phyloP scores from a whole-genome alignment of 495 filamentous ascomycete genomes.

The Geopyxis carbonaria region DNA sequence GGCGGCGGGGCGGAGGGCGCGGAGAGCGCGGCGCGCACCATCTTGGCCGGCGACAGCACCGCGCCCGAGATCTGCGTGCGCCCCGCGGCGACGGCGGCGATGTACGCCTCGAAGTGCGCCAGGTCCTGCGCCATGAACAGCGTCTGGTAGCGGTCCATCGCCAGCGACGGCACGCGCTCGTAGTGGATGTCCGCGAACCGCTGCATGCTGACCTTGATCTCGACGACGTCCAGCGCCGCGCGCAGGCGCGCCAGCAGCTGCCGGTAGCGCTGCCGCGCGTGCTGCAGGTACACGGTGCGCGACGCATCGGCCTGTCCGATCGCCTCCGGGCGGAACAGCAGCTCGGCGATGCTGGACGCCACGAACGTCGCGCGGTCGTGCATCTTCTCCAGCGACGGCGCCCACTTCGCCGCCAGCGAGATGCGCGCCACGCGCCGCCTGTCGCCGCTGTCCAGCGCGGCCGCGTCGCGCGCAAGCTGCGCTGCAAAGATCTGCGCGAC shows the following conservation, averaged over 20 bases:
- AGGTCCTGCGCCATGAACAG: conserved; percentile 31
- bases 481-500: conserved; percentile 34
- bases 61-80: conserved; percentile 30
- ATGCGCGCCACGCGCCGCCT: conserved; percentile 25
- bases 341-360: conserved; percentile 33
- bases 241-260: conserved; percentile 28
- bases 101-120: conserved; percentile 29
- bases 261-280: conserved; percentile 32
- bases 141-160: conserved; percentile 31
- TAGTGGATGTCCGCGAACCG: conserved; percentile 31
- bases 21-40: conserved; percentile 6
- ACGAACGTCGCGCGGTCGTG: conserved; percentile 36
- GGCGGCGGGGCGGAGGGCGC: neutral
- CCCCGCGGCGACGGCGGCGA: conserved; percentile 26
- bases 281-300: conserved; percentile 31
- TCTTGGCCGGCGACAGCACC: conserved; percentile 28
- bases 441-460: conserved; percentile 23
- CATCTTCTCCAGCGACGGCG: conserved; percentile 29
- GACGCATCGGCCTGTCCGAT: conserved; percentile 16
- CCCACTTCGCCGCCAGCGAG: conserved; percentile 36
- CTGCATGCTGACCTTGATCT: conserved; percentile 28
- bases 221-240: conserved; percentile 31
- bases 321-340: conserved; percentile 25
- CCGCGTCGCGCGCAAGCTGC: conserved; percentile 30
- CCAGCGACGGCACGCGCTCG: conserved; percentile 31